Percentiles rank a stretch among this genome's conserved stretches.
These are phyloP conservation scores for Saturnispora ahearnii DNA, from an alignment of 805 yeast genomes.

Conservation along the genomic window DNA sequence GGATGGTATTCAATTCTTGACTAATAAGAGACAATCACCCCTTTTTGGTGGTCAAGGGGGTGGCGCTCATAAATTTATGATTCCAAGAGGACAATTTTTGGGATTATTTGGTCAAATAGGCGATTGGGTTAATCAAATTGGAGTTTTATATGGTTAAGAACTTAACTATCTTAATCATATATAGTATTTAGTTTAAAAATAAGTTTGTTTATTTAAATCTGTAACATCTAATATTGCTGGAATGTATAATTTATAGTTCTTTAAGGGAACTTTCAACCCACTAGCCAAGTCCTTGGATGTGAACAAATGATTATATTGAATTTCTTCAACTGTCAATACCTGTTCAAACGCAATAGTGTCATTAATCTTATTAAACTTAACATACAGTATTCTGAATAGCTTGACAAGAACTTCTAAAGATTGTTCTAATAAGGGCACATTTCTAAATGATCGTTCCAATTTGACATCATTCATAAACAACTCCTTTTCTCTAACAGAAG, in stretches of 20 bases:
- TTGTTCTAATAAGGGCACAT: constrained; percentile 13
- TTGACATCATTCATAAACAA: constrained; percentile 16
- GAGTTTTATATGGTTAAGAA: constrained; percentile 45
- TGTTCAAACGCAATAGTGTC: constrained; percentile 17
- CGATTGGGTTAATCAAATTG: constrained; percentile 67
- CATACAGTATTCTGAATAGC: constrained; percentile 16
- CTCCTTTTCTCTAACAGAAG: constrained; percentile 15
- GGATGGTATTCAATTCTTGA: constrained; percentile 72
- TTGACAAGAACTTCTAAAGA: constrained; percentile 13
- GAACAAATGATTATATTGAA: constrained; percentile 16
- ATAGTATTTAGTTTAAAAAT: background rate
- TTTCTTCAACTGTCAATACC: constrained; percentile 11
- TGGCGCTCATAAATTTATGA: constrained; percentile 43
- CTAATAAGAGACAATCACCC: constrained; percentile 47
- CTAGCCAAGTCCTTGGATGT: constrained; percentile 17
- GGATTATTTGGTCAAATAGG: constrained; percentile 69
- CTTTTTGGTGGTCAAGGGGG: constrained; percentile 67
- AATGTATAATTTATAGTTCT: constrained; percentile 10
- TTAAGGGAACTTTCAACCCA: constrained; percentile 22
- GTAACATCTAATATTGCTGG: constrained; percentile 12
- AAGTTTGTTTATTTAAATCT: background rate
- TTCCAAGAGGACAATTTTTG: constrained; percentile 56
- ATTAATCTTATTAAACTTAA: constrained; percentile 21
- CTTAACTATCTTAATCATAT: background rate
- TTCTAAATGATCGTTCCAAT: constrained; percentile 12